These are phyloP conservation scores for Aspergillus proliferans DNA, from an alignment of 2,329 filamentous ascomycete genomes.

Conservation along the genomic window DNA sequence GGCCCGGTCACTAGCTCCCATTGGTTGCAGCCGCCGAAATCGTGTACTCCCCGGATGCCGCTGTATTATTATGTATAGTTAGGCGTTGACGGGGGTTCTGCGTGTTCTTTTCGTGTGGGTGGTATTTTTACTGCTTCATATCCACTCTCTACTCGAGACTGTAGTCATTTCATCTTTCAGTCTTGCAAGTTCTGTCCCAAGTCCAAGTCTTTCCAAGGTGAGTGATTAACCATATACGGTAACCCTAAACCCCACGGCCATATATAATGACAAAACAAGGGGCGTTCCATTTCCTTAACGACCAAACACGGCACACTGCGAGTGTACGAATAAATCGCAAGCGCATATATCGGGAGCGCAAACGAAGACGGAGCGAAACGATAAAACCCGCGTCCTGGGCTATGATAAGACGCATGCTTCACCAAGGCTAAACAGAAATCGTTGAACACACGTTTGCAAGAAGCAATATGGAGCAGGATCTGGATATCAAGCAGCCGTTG, in stretches of 20 bases:
- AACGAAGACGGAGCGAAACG: background rate
- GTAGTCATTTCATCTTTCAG: background rate
- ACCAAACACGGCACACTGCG: background rate
- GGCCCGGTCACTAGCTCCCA: background rate
- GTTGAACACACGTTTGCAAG: background rate
- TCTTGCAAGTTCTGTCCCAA: background rate
- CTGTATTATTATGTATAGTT: background rate
- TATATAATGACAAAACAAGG: background rate
- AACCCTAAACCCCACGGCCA: background rate
- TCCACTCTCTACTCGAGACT: background rate
- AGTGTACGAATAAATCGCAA: background rate
- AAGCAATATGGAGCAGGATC: conserved; percentile 19
- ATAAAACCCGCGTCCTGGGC: background rate
- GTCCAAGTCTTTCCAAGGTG: background rate
- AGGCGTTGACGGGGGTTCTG: background rate
- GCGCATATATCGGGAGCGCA: background rate
- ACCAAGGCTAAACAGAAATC: background rate
- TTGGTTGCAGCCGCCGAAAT: background rate
- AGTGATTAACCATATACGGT: background rate
- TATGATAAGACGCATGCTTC: background rate
- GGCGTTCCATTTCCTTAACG: background rate
- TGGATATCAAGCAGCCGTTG: conserved; percentile 17
- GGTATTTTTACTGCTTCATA: too few species aligned
- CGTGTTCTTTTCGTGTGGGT: background rate
- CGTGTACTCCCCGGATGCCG: background rate